Evolutionary conservation across 2,329 filamentous ascomycete genomes (phyloP).

Genomic region (Talaromyces sp.): DNA sequence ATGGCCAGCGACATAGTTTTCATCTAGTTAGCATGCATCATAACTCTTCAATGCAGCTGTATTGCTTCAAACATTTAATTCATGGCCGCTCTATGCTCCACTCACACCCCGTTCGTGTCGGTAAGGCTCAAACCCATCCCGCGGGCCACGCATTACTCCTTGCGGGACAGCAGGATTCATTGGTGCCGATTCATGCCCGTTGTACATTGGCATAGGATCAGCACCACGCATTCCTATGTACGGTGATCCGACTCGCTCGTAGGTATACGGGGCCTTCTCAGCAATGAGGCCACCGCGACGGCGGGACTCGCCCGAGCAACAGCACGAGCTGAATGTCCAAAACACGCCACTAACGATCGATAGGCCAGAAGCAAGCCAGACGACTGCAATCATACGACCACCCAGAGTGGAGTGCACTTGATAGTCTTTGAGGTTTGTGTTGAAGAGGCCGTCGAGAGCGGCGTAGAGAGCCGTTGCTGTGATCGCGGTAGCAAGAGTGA

Average conservation of each 20-base stretch:
- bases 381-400: conserved; percentile 61
- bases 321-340: conserved; percentile 90
- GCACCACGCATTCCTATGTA: conserved; percentile 13
- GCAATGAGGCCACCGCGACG: conserved; percentile 32
- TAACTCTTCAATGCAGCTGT: background rate
- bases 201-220: background rate
- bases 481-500: conserved; percentile 60
- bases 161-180: background rate
- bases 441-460: conserved; percentile 63
- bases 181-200: background rate
- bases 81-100: background rate
- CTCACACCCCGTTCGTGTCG: background rate
- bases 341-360: conserved; percentile 72
- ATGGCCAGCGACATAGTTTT: background rate
- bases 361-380: conserved; percentile 77
- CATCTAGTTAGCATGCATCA: background rate
- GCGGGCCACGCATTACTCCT: background rate
- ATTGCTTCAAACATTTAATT: background rate
- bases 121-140: conserved; percentile 1
- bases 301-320: conserved; percentile 65
- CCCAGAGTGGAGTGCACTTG: conserved; percentile 64
- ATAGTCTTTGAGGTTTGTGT: conserved; percentile 63
- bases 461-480: conserved; percentile 70
- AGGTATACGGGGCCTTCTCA: conserved; percentile 58
- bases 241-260: conserved; percentile 47